These are phyloP conservation scores for Pichia pseudocactophila DNA, from an alignment of 805 yeast genomes.

Conservation along the genomic window DNA sequence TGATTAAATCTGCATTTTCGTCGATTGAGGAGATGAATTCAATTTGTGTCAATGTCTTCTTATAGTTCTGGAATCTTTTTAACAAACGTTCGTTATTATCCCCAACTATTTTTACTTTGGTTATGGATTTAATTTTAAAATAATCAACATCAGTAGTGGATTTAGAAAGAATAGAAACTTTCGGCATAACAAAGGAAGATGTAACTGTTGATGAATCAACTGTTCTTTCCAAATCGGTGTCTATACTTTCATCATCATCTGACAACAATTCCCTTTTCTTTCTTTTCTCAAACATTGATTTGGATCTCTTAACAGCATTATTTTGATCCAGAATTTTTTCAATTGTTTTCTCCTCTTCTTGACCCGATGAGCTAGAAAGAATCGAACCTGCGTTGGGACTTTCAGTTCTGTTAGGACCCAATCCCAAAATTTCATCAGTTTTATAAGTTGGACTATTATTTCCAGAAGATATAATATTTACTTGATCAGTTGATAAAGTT, in stretches of 20 bases:
- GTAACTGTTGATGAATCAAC: constrained; percentile 22
- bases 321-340: no score
- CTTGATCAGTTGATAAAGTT: constrained; percentile 1
- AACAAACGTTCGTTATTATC: constrained; percentile 14
- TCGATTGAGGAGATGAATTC: constrained; percentile 15
- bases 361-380: constrained; percentile 26
- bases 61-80: constrained; percentile 20
- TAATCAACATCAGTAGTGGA: not conserved
- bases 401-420: constrained; percentile 2
- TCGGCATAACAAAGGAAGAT: constrained; percentile 32
- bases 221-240: constrained; percentile 18
- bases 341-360: constrained; percentile 15
- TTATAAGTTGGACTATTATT: constrained; percentile 3
- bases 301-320: not conserved
- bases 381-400: constrained; percentile 25
- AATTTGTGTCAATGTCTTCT: constrained; percentile 23
- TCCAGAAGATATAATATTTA: constrained; percentile 5
- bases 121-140: not conserved
- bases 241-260: constrained; percentile 13
- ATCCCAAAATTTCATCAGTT: not conserved
- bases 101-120: constrained; percentile 25
- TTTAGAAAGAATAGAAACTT: constrained; percentile 22
- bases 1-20: constrained; percentile 19
- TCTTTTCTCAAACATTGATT: no score
- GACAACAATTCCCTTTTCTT: no score